Evolutionary conservation across 306 rosid species (phyloP).

Genomic region (Cyclanthera cordifolia): DNA sequence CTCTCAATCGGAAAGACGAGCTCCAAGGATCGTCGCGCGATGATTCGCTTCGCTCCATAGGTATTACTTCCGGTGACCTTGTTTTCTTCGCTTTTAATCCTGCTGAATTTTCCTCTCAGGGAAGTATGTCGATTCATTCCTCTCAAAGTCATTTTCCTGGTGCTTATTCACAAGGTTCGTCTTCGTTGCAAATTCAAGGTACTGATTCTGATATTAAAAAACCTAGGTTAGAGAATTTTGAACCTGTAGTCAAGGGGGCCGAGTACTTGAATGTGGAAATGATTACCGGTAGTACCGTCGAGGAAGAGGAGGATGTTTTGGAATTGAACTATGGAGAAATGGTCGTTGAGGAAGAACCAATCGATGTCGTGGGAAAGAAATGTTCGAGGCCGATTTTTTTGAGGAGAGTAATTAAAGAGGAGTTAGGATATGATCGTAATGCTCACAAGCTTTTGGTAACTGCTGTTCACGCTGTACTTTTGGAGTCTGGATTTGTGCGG

Average conservation of each 20-base stretch:
- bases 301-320: not conserved
- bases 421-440: conserved; percentile 22
- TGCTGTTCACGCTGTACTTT: conserved; percentile 50
- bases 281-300: not conserved
- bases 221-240: not conserved
- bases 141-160: conserved; percentile 1
- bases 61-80: conserved; percentile 61
- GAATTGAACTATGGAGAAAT: conserved; percentile 1
- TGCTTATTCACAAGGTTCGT: not conserved
- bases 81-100: conserved; percentile 51
- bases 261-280: not conserved
- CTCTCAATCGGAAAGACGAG: conserved; percentile 64
- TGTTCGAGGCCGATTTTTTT: conserved; percentile 33
- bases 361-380: conserved; percentile 14
- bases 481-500: conserved; percentile 62
- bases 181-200: not conserved
- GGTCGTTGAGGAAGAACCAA: conserved; percentile 27
- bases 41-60: conserved; percentile 39
- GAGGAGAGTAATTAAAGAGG: conserved; percentile 40
- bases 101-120: not conserved
- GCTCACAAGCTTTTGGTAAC: conserved; percentile 35
- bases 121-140: not conserved
- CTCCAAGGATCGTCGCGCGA: conserved; percentile 32
- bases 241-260: not conserved
- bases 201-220: not conserved